Base-by-base conservation (phyloP, 495 filamentous ascomycete genomes). In the Chaetomidium leptoderma region DNA sequence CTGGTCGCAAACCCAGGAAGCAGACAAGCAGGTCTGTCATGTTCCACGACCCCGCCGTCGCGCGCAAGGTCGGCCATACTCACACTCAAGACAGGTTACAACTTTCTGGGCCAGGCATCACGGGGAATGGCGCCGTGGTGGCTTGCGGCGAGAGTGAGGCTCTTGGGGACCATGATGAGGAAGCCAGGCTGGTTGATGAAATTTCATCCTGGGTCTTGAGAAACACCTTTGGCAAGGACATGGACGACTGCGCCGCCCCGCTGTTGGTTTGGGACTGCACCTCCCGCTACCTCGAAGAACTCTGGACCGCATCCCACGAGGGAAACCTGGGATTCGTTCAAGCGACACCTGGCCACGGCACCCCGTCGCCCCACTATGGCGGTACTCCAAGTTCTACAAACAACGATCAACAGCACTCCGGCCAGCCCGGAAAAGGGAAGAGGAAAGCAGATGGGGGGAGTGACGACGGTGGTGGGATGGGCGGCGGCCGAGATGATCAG, bases 201-300 rank as follows among this genome's bases (percentile, higher is more conserved):
- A 62, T 69, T 35, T 63, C 64, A 4, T 67, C 62, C 21, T 69
- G 56, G 60, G 66, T 69, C 17, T 26, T 69, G 58, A 42, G 66
- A 26, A 65, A 60, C 39, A 58, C 65, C 4, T 63, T 63, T 29
- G 64, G 66, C 1, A 69, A 67, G 40, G 66, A 69, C 32, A 46
- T 69, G 42, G 66, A 65, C 21, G 66, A 69, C 44, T 67, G 66
- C 24, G 54, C 62, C 2, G 64, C 66, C n/a, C 66, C 66, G 4
- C 47, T 65, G n/a, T 26, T 69, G 19, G 54, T 69, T 21, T 61
- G 55, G 64, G 66, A 69, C 46, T 69, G 66, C 58, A 69, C 66
- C 24, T 50, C 58, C 23, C 59, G 66, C 8, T 69, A 67, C 40
- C 52, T 67, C 1, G 59, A 65, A 39, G 66, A 69, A 48, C 62